Base-by-base conservation (phyloP, 2,329 filamentous ascomycete species). In the Beauveria brongniartii region DNA sequence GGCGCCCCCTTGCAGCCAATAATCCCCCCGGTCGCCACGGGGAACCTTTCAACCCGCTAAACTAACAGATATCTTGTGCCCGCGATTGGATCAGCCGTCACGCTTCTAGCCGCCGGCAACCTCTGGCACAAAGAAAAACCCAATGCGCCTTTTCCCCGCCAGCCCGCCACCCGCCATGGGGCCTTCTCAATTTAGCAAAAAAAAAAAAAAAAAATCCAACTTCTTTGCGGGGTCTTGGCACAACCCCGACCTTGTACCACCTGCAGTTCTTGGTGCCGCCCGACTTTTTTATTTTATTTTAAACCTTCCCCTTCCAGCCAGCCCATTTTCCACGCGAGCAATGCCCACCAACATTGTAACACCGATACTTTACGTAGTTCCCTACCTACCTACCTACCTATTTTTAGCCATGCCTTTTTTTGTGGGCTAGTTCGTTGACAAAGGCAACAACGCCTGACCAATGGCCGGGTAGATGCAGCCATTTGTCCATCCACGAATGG, bases 11-110 rank as follows among this genome's bases (percentile, higher is more conserved):
- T 8, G 5, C 37, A 30, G 47, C 47, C 56, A 59, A 52, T 37
- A 16, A 50, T 1, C 20, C 20, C n/a, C 16, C 16, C 5, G 16
- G 34, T 9, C 55, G 22, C 18, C 14, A 40, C 34, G 9, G 41
- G 52, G 54, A n/a, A 3, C 44, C 7, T 16, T 20, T 41, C 5
- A 3, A 34, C 30, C 55, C 47, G 55, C 37, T 47, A 28, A 16
- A 30, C 5, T 26, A 26, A 26, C 26, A 8, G 24, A 7, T 5
- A 14, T 37, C 18, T 10, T 24, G 0, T 8, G 9, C 24, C 20
- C 20, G n/a, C 50, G 57, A 59, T 59, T 59, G 57, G 57, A 46
- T 40, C 48, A 54, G 48, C 41, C 12, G 28, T 28, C 57, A 59
- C 57, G 48, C 28, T 59, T 59, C 50, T 59, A 59, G 24, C 57